phyloP scores from a whole-genome alignment of 345 rosid species.

The Sisymbrium altissimum region DNA sequence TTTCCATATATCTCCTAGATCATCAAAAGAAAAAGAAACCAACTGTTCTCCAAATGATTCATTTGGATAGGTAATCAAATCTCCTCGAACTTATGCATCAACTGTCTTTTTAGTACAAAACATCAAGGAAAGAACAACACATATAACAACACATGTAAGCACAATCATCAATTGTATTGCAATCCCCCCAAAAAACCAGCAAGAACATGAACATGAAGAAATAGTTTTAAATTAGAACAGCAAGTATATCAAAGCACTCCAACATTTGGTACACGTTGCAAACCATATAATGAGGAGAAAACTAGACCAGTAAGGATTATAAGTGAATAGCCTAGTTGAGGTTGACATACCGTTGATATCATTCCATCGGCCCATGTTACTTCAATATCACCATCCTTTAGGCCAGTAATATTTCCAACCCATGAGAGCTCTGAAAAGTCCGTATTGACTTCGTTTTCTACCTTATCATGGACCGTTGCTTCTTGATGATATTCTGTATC shows the following conservation, averaged over 20 bases:
- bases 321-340: constrained; percentile 10
- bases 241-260: constrained; percentile 10
- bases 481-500: constrained; percentile 37
- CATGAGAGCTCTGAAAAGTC: constrained; percentile 73
- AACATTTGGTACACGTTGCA: not conserved
- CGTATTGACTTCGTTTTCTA: constrained; percentile 32
- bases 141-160: no score
- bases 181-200: not conserved
- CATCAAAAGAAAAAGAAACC: not conserved
- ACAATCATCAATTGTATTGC: not conserved
- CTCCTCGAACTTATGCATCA: constrained; percentile 10
- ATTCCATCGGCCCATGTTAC: constrained; percentile 98
- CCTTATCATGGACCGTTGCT: constrained; percentile 35
- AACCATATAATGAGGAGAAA: constrained; percentile 7
- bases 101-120: not conserved
- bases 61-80: not conserved
- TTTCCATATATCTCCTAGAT: not conserved
- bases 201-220: no score
- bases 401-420: constrained; percentile 95
- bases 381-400: constrained; percentile 90
- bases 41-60: not conserved
- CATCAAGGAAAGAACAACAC: not conserved
- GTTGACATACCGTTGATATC: constrained; percentile 74
- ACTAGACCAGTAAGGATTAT: constrained; percentile 5
- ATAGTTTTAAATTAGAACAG: no score